Base-by-base conservation (phyloP, 805 yeast genomes). In the Yarrowia bubula region DNA sequence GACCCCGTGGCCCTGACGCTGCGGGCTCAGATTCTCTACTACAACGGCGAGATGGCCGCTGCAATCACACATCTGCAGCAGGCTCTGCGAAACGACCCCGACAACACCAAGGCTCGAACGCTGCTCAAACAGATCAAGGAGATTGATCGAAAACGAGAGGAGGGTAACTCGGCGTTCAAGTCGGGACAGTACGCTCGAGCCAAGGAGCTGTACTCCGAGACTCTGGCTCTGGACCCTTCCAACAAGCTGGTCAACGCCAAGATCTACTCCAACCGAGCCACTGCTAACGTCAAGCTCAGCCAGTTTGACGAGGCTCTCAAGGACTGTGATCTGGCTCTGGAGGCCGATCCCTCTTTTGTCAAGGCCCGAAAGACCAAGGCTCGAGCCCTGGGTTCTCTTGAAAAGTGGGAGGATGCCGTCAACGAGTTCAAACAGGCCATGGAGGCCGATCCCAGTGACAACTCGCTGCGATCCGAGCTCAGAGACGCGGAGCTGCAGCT, bases 191-290 rank as follows among this genome's bases (percentile, higher is more conserved):
- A 78, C 69, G 80, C 79, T 4, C 79, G 80, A 38, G 97, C 98
- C 8, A 78, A 86, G n/a, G 86, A 82, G 10, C 73, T 80, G 3
- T 93, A 95, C 75, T 83, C 93, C 1, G 74, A 81, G 67, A 98
- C 97, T 8, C 88, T 93, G 39, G 87, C 81, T 33, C 69, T 87
- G 13, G 87, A 87, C 69, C 77, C 83, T 2, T 69, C 76, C 11
- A 86, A 86, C 61, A 84, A 89, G 1, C 81, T 86, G 37, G 70
- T 70, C 14, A 75, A 72, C 65, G 65, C 76, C 55, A 73, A 71
- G 66, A 85, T 87, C 68, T 90, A 80, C 73, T 87, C 97, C 9
- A 93, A 93, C 76, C 81, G 97, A 68, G 97, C 98, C 0, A 92
- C 92, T 66, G 96, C 89, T 0, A 86, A 90, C 69, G 81, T 90